Conservation (phyloP, 1,284 basidiomycete genomes). For the Pseudozyma sp. region DNA sequence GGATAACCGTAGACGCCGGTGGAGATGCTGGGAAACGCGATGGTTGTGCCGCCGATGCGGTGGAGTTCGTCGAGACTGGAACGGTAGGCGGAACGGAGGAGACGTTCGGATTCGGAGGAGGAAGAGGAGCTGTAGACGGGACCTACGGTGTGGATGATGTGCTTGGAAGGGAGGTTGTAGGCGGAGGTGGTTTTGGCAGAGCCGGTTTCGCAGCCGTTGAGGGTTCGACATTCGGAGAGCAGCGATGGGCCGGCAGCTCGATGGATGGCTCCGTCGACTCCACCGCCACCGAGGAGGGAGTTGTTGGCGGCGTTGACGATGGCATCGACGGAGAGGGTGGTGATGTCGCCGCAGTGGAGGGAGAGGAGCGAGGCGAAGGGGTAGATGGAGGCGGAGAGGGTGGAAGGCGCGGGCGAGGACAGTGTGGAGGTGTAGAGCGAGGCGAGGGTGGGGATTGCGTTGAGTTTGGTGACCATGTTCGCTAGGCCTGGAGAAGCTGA, state of each 20-base stretch:
- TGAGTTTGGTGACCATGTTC: constrained; percentile 17
- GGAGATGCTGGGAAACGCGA: constrained; percentile 65
- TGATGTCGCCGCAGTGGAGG: constrained; percentile 32
- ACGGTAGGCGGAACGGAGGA: constrained; percentile 70
- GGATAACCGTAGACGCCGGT: constrained; percentile 68
- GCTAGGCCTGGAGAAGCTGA: too few relatives aligned
- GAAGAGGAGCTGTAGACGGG: constrained; percentile 74
- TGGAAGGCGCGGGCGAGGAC: constrained; percentile 6
- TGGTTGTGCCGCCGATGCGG: constrained; percentile 21
- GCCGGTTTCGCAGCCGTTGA: constrained; percentile 80
- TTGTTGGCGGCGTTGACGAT: constrained; percentile 66
- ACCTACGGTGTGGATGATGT: constrained; percentile 91
- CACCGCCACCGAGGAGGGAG: constrained; percentile 60
- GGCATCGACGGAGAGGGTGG: constrained; percentile 49
- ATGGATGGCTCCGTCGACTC: constrained; percentile 87
- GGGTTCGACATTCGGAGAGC: constrained; percentile 76
- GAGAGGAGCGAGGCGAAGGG: constrained; percentile 28
- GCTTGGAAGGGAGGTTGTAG: constrained; percentile 72
- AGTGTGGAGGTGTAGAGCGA: constrained; percentile 23
- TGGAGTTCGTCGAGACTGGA: constrained; percentile 48
- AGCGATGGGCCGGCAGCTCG: constrained; percentile 81
- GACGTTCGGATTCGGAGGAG: constrained; percentile 12
- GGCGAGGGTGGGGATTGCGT: constrained; percentile 28
- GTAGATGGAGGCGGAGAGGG: constrained; percentile 20
- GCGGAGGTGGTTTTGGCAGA: constrained; percentile 80